Percentiles rank a stretch among this genome's conserved stretches.
phyloP scores from a whole-genome alignment of 768 basidiomycete genomes.

The Lentinula guzmanii region DNA sequence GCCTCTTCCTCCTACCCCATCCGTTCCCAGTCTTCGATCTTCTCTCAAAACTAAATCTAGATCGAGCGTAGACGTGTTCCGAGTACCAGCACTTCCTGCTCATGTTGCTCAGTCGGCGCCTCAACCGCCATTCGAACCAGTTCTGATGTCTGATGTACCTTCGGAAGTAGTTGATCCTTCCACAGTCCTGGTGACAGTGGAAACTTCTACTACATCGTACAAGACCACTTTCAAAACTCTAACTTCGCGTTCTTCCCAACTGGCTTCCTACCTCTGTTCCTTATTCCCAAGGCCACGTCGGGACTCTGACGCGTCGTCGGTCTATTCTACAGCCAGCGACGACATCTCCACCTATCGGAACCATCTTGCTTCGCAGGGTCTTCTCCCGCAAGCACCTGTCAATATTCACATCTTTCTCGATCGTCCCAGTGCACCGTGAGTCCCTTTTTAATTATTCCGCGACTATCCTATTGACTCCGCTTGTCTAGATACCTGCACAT shows the following conservation, averaged over 20 bases:
- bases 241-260: slow-evolving; percentile 60
- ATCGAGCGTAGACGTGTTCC: slow-evolving; percentile 31
- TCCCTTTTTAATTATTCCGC: slow-evolving; percentile 9
- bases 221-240: slow-evolving; percentile 65
- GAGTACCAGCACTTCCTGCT: slow-evolving; percentile 45
- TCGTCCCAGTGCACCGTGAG: slow-evolving; percentile 74
- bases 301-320: slow-evolving; percentile 45
- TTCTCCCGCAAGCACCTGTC: slow-evolving; percentile 36
- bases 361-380: slow-evolving; percentile 58
- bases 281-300: slow-evolving; percentile 30
- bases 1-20: slow-evolving; percentile 19
- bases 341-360: slow-evolving; percentile 52
- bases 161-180: slow-evolving; percentile 43
- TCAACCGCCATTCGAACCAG: slow-evolving; percentile 55
- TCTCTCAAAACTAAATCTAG: slow-evolving; percentile 31
- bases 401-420: slow-evolving; percentile 74
- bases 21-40: slow-evolving; percentile 22
- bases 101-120: slow-evolving; percentile 36
- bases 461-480: slow-evolving; percentile 3
- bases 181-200: slow-evolving; percentile 63
- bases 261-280: slow-evolving; percentile 51
- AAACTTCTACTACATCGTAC: slow-evolving; percentile 64
- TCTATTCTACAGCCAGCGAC: slow-evolving; percentile 49
- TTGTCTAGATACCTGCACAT: slow-evolving; percentile 60
- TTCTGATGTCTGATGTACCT: slow-evolving; percentile 59